Percentiles rank a stretch among this genome's conserved stretches.
phyloP scores from a whole-genome alignment of 2,329 filamentous ascomycete species.

The Apiospora pterosperma region DNA sequence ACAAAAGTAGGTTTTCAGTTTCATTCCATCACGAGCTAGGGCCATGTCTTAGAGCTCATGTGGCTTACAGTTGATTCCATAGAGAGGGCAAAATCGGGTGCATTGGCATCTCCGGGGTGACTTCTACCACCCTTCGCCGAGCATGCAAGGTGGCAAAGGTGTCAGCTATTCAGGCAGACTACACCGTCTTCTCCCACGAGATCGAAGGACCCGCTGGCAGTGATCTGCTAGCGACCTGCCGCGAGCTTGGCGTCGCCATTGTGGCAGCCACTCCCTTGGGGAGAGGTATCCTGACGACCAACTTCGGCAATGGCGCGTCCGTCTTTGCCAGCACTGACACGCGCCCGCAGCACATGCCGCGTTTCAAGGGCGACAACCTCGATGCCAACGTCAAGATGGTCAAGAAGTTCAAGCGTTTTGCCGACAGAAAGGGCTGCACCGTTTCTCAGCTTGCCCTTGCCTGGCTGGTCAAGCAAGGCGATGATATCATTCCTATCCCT shows the following conservation, averaged over 20 bases:
- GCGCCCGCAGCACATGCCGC: constrained; percentile 29
- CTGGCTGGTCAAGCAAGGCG: constrained; percentile 50
- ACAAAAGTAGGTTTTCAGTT: constrained; percentile 30
- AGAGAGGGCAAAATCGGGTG: constrained; percentile 53
- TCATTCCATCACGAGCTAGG: constrained; percentile 28
- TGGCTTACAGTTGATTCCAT: background rate
- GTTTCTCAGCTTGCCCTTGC: constrained; percentile 51
- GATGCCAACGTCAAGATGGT: constrained; percentile 34
- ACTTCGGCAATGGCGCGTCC: background rate
- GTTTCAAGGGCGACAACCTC: constrained; percentile 45
- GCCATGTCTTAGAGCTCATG: no score
- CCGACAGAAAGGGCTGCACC: constrained; percentile 35
- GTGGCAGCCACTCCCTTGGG: constrained; percentile 59
- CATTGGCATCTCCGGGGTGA: constrained; percentile 51
- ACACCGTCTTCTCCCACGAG: constrained; percentile 50
- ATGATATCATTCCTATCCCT: constrained; percentile 36
- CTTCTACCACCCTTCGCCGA: constrained; percentile 41
- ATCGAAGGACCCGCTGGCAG: constrained; percentile 51
- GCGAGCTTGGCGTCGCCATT: constrained; percentile 54
- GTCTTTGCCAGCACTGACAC: constrained; percentile 20
- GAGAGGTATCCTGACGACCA: constrained; percentile 53
- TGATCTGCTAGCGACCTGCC: constrained; percentile 48
- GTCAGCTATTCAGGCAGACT: constrained; percentile 51
- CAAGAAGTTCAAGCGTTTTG: constrained; percentile 21
- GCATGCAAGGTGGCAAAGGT: constrained; percentile 45